A percentile compares a stretch with the other conserved stretches of the same genome.
These are phyloP conservation scores for Inonotus obliquus DNA, from an alignment of 1,284 basidiomycete species.

Conservation along the genomic window DNA sequence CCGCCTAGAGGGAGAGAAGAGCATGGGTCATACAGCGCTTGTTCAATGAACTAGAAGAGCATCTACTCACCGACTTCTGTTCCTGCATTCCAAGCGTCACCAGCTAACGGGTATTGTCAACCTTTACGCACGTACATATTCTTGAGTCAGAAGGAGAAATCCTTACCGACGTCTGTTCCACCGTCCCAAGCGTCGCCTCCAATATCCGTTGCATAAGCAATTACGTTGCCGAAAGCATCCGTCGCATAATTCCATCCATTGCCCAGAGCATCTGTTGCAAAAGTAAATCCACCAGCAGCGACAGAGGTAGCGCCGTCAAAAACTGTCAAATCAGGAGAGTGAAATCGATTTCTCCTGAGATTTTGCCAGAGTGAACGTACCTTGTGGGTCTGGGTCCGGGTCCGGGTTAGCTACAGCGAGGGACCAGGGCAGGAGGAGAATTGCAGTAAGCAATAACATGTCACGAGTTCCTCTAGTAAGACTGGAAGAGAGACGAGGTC, in stretches of 20 bases:
- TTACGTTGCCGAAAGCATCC: no score
- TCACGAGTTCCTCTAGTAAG: neutral
- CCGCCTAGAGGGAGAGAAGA: neutral
- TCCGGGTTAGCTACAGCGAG: conserved; percentile 5
- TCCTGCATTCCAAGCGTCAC: conserved; percentile 1
- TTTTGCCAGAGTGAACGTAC: neutral
- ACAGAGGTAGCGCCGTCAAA: conserved; percentile 25
- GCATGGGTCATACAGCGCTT: no score
- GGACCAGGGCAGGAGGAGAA: conserved; percentile 8
- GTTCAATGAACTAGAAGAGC: no score
- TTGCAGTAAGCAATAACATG: neutral
- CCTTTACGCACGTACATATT: neutral
- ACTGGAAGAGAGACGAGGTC: neutral
- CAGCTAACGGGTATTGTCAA: neutral
- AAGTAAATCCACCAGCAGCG: conserved; percentile 23
- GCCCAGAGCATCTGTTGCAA: conserved; percentile 20
- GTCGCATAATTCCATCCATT: conserved; percentile 26
- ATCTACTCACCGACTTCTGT: conserved; percentile 45
- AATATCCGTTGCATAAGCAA: conserved; percentile 26
- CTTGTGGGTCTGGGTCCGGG: neutral
- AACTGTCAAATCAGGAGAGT: conserved; percentile 28
- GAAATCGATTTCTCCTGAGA: neutral
- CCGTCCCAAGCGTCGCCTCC: neutral
- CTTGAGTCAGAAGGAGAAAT: neutral
- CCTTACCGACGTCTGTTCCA: neutral